A percentile compares a stretch with the other conserved stretches of the same genome.
phyloP scores from a whole-genome alignment of 495 filamentous ascomycete species.

The Aspergillus bridgeri region DNA sequence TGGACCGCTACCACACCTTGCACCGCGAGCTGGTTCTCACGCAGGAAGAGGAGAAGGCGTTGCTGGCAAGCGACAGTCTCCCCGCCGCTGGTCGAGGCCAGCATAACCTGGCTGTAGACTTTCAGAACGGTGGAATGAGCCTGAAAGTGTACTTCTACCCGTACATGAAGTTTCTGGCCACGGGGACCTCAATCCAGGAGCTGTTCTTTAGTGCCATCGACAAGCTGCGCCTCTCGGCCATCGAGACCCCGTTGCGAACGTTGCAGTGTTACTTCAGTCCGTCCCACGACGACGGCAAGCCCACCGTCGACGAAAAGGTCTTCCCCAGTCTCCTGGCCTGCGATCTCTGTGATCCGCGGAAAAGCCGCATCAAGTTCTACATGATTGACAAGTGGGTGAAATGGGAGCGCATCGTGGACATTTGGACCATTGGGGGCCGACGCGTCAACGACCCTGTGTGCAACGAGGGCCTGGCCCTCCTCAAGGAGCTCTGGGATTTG shows the following conservation, averaged over 20 bases:
- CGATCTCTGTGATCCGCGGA: background rate
- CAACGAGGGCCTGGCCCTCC: background rate
- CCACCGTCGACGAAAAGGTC: background rate
- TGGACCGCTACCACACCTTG: background rate
- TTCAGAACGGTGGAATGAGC: background rate
- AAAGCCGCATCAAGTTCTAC: slow-evolving; percentile 6
- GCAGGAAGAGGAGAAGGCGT: background rate
- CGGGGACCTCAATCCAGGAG: background rate
- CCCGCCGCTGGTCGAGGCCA: background rate
- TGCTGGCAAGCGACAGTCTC: background rate
- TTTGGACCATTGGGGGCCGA: slow-evolving; percentile 8
- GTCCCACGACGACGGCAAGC: background rate
- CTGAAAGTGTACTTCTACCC: slow-evolving; percentile 7
- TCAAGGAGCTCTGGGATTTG: slow-evolving; percentile 3
- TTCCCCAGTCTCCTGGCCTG: background rate
- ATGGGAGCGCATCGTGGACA: background rate
- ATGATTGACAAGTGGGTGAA: background rate
- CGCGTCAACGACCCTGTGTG: background rate
- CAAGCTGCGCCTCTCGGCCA: background rate
- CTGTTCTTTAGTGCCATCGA: background rate
- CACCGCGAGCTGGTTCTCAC: background rate
- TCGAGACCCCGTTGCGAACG: background rate
- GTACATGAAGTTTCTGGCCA: background rate
- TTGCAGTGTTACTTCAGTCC: background rate
- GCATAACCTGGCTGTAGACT: background rate